Conservation (phyloP, 1,284 basidiomycete genomes). For the Puccinia brachypodii region DNA sequence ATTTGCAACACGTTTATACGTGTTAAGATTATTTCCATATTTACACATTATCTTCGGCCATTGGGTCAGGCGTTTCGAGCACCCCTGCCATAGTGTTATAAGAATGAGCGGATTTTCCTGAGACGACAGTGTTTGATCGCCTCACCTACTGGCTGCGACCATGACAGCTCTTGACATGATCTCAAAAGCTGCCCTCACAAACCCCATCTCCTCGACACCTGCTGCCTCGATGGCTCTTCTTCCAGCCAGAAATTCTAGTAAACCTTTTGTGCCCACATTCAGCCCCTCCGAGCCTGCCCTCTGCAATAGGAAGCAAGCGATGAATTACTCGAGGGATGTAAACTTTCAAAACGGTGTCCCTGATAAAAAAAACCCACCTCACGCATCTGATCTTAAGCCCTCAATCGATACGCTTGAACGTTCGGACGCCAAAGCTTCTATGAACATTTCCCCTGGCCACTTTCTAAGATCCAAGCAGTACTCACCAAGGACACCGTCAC, state of each 20-base stretch:
- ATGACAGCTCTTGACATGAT: not conserved
- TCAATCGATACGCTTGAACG: not conserved
- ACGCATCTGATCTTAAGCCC: not conserved
- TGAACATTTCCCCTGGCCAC: not conserved
- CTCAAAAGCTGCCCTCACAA: not conserved
- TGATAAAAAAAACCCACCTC: not conserved
- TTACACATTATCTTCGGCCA: not conserved
- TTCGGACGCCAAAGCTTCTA: not conserved
- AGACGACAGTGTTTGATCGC: not conserved
- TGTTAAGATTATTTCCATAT: not conserved
- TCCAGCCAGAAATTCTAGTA: not conserved
- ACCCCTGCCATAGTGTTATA: not conserved
- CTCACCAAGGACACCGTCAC: not conserved
- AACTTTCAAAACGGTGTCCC: not conserved
- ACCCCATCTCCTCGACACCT: not conserved
- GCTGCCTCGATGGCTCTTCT: not conserved
- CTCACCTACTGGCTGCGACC: not conserved
- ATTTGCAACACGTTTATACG: not conserved
- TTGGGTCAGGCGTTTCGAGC: not conserved
- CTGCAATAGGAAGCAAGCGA: not conserved
- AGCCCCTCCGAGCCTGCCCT: not conserved
- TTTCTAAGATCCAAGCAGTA: not conserved
- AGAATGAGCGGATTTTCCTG: slow-evolving; percentile 4
- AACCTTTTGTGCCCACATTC: not conserved
- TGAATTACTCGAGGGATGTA: not conserved